Evolutionary conservation across 108 stramenopile species (phyloP), one percentile per base, ranked within the genome.

Genomic region (Cyclostephanos tholiformis): DNA sequence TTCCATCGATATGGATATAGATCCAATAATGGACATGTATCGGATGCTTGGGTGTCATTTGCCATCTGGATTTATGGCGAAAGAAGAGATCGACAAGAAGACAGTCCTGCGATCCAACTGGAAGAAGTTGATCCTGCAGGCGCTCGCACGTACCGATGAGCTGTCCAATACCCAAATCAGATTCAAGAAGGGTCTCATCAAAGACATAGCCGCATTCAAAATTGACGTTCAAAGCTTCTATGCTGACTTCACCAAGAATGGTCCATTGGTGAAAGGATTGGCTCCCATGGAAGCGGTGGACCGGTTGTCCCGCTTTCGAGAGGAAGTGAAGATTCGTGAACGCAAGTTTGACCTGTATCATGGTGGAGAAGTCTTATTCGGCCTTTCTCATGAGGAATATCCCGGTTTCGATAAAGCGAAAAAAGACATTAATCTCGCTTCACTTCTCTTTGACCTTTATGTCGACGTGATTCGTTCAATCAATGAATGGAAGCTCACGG

Each of bases 31-130:
- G 88, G 89, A 92, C 41, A 93, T 97, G 95, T 97, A 97, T 82
- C 83, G 64, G 55, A 91, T 97, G 95, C 90, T 97, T 36, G 96
- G 95, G 76, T 66, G 81, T 52, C 87, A 94, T 77, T 76, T 96
- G n/a, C 85, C 92, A 36, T 61, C 89, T 16, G 88, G 87, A 22
- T 95, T 93, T 75, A 95, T 96, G 91, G 91, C 89, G 57, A 92
- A 96, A 63, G 92, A 95, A 46, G 96, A 97, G 77, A 92, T 93
- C 61, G 95, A 96, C 67, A 89, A 95, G 80, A 95, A 93, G 84
- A 95, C 92, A 30, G 89, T 95, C 38, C 82, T 97, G 0, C 86
- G 87, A 39, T 76, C 88, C 32, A 89, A 78, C 64, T 97, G 96
- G 96, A 91, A 92, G 75, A 87, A 87, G 74, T 76, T 97, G 63